phyloP scores from a whole-genome alignment of 352 stramenopile species.

The Nothophytophthora sp. region DNA sequence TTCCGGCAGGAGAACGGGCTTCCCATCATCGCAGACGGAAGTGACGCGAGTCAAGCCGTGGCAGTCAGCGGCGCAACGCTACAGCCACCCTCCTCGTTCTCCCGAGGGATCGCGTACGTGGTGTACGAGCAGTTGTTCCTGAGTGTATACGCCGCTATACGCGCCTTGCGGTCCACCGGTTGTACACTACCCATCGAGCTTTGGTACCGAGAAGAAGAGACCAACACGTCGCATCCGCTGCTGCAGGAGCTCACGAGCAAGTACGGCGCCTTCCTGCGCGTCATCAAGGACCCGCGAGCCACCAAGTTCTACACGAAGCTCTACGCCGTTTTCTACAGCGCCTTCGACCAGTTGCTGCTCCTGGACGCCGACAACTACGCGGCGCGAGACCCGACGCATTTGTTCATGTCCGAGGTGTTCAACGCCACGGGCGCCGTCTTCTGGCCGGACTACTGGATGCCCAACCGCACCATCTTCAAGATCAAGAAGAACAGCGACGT shows the following conservation, averaged over 20 bases:
- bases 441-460: slow-evolving; percentile 81
- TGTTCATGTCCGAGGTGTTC: slow-evolving; percentile 58
- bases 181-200: slow-evolving; percentile 70
- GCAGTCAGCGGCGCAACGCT: slow-evolving; percentile 36
- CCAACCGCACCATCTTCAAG: slow-evolving; percentile 74
- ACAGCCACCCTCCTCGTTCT: slow-evolving; percentile 14
- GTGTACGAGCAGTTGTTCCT: slow-evolving; percentile 55
- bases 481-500: slow-evolving; percentile 58
- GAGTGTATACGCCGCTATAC: slow-evolving; percentile 55
- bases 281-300: slow-evolving; percentile 53
- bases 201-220: slow-evolving; percentile 60
- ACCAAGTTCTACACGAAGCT: slow-evolving; percentile 74
- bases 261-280: slow-evolving; percentile 59
- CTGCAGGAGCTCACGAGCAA: slow-evolving; percentile 38
- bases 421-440: slow-evolving; percentile 61
- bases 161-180: slow-evolving; percentile 37
- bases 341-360: slow-evolving; percentile 71
- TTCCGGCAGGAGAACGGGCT: slow-evolving; percentile 37
- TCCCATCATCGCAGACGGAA: slow-evolving; percentile 11
- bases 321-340: slow-evolving; percentile 71
- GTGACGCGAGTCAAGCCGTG: slow-evolving; percentile 38
- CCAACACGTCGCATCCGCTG: slow-evolving; percentile 46
- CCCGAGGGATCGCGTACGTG: slow-evolving; percentile 50
- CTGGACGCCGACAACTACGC: slow-evolving; percentile 79
- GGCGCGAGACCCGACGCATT: slow-evolving; percentile 56